phyloP scores from a whole-genome alignment of 2,329 filamentous ascomycete genomes.

The Pseudocercospora musae region DNA sequence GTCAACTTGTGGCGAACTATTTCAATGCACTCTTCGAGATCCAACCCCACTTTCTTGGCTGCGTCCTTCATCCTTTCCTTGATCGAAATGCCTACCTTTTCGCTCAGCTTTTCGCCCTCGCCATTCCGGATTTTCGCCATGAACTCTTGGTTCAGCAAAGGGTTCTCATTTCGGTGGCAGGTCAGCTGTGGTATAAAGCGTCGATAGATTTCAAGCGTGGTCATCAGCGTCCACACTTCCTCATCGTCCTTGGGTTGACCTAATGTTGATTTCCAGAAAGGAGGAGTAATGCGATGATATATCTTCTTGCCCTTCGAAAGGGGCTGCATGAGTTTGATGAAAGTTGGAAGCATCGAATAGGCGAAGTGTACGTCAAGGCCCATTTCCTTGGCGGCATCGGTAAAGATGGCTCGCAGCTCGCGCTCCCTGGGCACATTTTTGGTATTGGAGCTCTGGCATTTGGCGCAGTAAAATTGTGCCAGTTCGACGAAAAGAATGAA shows the following conservation, averaged over 20 bases:
- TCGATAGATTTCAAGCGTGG: neutral
- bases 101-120: neutral
- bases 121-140: neutral
- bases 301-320: neutral
- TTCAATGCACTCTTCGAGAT: neutral
- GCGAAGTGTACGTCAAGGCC: neutral
- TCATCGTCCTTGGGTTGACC: neutral
- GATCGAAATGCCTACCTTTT: neutral
- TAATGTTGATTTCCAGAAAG: neutral
- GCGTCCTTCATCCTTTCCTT: neutral
- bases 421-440: neutral
- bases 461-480: neutral
- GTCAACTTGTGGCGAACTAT: neutral
- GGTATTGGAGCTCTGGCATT: neutral
- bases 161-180: neutral
- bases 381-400: neutral
- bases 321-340: neutral
- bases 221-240: neutral
- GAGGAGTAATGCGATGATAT: neutral
- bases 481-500: neutral
- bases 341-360: neutral
- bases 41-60: neutral
- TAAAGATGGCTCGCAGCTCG: neutral
- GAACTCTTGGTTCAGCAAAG: neutral
- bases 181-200: neutral